Conservation (phyloP, 164 flowering plant species). For the Umbellularia californica region DNA sequence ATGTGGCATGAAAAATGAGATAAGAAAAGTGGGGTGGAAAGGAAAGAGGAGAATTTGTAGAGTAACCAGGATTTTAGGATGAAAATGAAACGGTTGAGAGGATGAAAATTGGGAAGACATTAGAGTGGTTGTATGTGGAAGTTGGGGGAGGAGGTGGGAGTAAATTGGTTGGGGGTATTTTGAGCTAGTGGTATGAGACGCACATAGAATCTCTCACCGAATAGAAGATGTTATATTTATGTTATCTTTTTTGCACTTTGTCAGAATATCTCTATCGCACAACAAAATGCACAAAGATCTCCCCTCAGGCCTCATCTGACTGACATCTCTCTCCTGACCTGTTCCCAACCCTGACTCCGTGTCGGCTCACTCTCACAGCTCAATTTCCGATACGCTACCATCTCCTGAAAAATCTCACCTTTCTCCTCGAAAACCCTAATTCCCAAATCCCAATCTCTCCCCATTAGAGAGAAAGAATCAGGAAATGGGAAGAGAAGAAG, state of each 20-base stretch:
- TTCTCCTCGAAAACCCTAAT: conserved; percentile 27
- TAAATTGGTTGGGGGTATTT: too few species aligned
- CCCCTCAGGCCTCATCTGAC: too few species aligned
- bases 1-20: too few species aligned
- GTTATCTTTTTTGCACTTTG: not conserved
- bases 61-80: too few species aligned
- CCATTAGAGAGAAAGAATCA: not conserved
- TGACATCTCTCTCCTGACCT: not conserved
- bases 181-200: not conserved
- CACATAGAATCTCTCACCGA: not conserved
- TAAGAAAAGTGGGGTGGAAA: too few species aligned
- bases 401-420: conserved; percentile 30
- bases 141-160: too few species aligned
- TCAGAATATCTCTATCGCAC: not conserved
- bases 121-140: too few species aligned
- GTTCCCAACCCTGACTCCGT: conserved; percentile 6
- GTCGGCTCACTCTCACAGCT: not conserved
- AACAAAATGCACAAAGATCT: not conserved
- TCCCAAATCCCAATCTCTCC: too few species aligned
- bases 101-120: too few species aligned
- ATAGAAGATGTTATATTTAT: not conserved
- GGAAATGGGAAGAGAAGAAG: conserved; percentile 20
- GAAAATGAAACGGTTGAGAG: too few species aligned
- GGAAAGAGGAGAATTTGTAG: too few species aligned
- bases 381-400: not conserved